These are phyloP conservation scores for Sordariomycetes sp. DNA, from an alignment of 2,329 filamentous ascomycete genomes.

Conservation along the genomic window DNA sequence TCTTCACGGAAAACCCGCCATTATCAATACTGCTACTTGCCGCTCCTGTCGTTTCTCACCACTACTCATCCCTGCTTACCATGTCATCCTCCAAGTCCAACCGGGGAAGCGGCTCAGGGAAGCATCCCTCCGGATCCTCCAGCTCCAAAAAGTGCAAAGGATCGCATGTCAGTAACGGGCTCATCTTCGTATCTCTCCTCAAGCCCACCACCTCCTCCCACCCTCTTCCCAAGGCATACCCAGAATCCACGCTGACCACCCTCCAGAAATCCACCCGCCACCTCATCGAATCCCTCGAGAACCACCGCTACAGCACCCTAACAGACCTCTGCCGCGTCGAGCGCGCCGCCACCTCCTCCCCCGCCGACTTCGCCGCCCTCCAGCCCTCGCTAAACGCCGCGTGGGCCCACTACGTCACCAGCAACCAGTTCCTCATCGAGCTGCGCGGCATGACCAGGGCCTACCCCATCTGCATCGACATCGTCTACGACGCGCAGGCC, in stretches of 20 bases:
- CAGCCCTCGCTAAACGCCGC: slow-evolving; percentile 56
- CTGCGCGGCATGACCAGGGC: slow-evolving; percentile 55
- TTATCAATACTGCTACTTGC: too few relatives aligned
- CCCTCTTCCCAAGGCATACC: too few relatives aligned
- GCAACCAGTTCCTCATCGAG: slow-evolving; percentile 58
- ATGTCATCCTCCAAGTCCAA: too few relatives aligned
- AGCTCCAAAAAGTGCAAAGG: background rate
- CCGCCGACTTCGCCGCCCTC: slow-evolving; percentile 46
- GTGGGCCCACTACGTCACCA: slow-evolving; percentile 62
- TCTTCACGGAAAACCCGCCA: too few relatives aligned
- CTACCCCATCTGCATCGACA: slow-evolving; percentile 57
- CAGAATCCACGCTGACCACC: background rate
- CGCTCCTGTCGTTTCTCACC: too few relatives aligned
- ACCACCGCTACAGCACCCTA: slow-evolving; percentile 63
- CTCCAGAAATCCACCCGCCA: slow-evolving; percentile 24
- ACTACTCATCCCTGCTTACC: too few relatives aligned
- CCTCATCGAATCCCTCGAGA: slow-evolving; percentile 52
- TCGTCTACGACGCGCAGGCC: slow-evolving; percentile 53
- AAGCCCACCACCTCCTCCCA: background rate
- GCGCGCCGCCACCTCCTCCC: slow-evolving; percentile 51
- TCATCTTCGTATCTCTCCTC: background rate
- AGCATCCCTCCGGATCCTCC: background rate
- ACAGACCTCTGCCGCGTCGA: slow-evolving; percentile 64
- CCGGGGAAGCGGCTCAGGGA: background rate
- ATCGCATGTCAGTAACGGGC: slow-evolving; percentile 1